A percentile compares a stretch with the other conserved stretches of the same genome.
These are phyloP conservation scores for Emergomyces orientalis DNA, from an alignment of 2,329 filamentous ascomycete species.

Conservation along the genomic window DNA sequence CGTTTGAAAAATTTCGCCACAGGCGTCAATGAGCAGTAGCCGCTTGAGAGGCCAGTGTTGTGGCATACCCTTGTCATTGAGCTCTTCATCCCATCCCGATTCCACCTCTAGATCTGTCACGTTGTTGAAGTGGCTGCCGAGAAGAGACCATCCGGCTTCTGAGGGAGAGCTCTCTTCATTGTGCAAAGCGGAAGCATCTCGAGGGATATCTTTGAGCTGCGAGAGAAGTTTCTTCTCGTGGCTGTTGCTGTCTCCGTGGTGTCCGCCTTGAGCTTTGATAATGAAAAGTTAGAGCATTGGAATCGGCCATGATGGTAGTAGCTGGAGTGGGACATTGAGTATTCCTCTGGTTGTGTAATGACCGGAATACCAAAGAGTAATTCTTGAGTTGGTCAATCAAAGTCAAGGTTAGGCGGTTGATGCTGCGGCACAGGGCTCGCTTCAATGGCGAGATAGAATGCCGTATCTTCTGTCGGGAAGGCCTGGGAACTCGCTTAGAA, in stretches of 20 bases:
- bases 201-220: slow-evolving; percentile 17
- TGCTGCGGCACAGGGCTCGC: not conserved
- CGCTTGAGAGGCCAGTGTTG: slow-evolving; percentile 21
- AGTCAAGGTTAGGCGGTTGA: not conserved
- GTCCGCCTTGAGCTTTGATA: slow-evolving; percentile 1
- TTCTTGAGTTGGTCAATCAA: not conserved
- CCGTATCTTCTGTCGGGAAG: not conserved
- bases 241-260: slow-evolving; percentile 1
- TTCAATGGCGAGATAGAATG: not conserved
- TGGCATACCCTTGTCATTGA: slow-evolving; percentile 21
- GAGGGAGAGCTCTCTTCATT: slow-evolving; percentile 20
- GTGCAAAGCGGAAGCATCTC: slow-evolving; percentile 11
- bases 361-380: not conserved
- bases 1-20: slow-evolving; percentile 15
- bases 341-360: not conserved
- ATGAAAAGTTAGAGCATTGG: not conserved
- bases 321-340: not conserved
- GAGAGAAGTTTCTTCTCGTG: slow-evolving; percentile 2
- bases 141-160: slow-evolving; percentile 19
- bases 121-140: slow-evolving; percentile 19
- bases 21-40: slow-evolving; percentile 13
- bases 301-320: not conserved
- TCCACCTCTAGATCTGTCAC: slow-evolving; percentile 18
- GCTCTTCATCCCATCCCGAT: slow-evolving; percentile 18
- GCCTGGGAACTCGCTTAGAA: not conserved